Conservation (phyloP, 176 grass and related monocot species). For the Bolboschoenus planiculmis region DNA sequence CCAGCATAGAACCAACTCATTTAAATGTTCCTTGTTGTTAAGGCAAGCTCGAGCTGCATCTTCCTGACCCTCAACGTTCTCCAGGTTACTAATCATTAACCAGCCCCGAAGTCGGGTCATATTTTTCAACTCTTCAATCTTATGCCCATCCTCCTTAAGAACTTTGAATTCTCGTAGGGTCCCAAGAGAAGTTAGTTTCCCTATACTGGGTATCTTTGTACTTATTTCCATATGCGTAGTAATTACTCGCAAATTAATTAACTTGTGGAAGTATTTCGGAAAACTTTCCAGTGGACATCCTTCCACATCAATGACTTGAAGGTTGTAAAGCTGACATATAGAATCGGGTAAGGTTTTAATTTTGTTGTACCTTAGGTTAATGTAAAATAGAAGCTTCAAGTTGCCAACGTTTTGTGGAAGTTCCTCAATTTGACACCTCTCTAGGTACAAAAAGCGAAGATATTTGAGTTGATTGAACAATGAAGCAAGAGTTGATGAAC, state of each 20-base stretch:
- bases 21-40: no score
- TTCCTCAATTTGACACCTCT: not conserved
- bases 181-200: not conserved
- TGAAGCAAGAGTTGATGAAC: not conserved
- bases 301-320: not conserved
- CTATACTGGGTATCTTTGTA: not conserved
- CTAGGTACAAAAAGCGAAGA: constrained; percentile 11
- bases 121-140: not conserved
- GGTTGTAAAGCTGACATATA: constrained; percentile 16
- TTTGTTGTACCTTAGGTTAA: not conserved
- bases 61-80: no score
- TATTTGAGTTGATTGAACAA: not conserved
- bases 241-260: not conserved
- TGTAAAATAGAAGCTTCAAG: constrained; percentile 16
- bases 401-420: constrained; percentile 20
- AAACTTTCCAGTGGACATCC: not conserved
- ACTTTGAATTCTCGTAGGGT: not conserved
- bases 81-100: no score
- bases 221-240: not conserved
- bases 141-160: not conserved
- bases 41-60: no score
- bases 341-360: not conserved
- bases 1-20: not conserved
- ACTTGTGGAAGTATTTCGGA: not conserved
- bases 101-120: no score